phyloP scores from a whole-genome alignment of 192 early-diverging fungal genomes.

The Coemansia sp. region DNA sequence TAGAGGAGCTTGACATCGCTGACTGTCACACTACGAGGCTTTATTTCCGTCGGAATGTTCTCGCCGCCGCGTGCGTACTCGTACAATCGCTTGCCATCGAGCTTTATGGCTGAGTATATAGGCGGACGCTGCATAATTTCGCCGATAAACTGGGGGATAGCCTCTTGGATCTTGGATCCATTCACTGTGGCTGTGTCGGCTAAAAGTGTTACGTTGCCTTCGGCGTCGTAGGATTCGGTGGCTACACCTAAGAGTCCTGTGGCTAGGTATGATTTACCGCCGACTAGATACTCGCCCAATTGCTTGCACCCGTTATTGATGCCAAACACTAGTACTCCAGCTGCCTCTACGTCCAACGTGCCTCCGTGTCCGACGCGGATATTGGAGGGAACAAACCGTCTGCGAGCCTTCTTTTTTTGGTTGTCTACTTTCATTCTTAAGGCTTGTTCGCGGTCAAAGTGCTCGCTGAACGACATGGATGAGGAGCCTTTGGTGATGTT shows the following conservation, averaged over 20 bases:
- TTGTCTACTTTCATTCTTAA: slow-evolving; percentile 14
- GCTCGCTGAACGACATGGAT: slow-evolving; percentile 33
- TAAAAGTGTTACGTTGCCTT: slow-evolving; percentile 53
- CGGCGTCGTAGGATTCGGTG: slow-evolving; percentile 64
- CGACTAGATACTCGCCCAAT: slow-evolving; percentile 47
- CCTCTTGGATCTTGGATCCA: slow-evolving; percentile 32
- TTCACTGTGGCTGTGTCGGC: slow-evolving; percentile 48
- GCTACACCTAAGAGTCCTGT: slow-evolving; percentile 57
- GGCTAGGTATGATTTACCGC: slow-evolving; percentile 62
- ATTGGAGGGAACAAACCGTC: slow-evolving; percentile 5
- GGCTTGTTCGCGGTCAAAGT: slow-evolving; percentile 37
- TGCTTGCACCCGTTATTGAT: slow-evolving; percentile 61
- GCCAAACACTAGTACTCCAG: slow-evolving; percentile 57
- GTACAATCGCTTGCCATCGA: slow-evolving; percentile 72
- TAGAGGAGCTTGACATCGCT: slow-evolving; percentile 23
- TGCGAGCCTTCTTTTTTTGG: slow-evolving; percentile 13
- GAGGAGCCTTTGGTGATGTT: slow-evolving; percentile 21
- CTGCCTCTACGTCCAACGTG: slow-evolving; percentile 48
- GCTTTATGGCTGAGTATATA: slow-evolving; percentile 69
- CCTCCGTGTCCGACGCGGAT: slow-evolving; percentile 50
- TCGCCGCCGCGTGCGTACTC: slow-evolving; percentile 68
- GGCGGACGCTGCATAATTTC: slow-evolving; percentile 67
- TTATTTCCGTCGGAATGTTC: slow-evolving; percentile 8
- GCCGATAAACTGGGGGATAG: slow-evolving; percentile 61
- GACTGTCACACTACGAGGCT: slow-evolving; percentile 24